phyloP scores from a whole-genome alignment of 1,139 yeast species.

The Debaryomyces psychrophilus region DNA sequence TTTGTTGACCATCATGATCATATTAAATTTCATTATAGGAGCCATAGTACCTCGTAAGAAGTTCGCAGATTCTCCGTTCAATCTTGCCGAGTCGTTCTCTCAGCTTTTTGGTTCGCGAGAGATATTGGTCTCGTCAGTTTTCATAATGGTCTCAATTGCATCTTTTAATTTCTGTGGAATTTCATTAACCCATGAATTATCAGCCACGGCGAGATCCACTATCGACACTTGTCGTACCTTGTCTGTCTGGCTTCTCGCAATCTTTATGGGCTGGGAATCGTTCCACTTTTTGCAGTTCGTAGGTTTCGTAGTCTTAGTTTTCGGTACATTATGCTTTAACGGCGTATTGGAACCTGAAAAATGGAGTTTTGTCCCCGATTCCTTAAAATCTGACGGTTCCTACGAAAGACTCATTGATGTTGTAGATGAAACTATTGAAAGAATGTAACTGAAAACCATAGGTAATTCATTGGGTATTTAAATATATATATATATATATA shows the following conservation, averaged over 20 bases:
- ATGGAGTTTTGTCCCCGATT: conserved; percentile 49
- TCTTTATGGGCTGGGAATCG: conserved; percentile 76
- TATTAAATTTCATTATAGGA: conserved; percentile 49
- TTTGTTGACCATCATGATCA: conserved; percentile 46
- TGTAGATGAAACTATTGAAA: conserved; percentile 17
- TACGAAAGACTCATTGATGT: conserved; percentile 12
- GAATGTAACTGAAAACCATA: conserved; percentile 11
- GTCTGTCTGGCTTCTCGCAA: conserved; percentile 76
- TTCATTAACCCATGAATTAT: conserved; percentile 62
- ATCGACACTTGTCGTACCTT: conserved; percentile 79
- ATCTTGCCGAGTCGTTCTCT: conserved; percentile 52
- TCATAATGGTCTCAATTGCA: conserved; percentile 74
- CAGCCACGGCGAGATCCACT: conserved; percentile 81
- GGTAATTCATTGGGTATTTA: not conserved
- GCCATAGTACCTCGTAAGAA: conserved; percentile 29
- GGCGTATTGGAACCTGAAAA: conserved; percentile 59
- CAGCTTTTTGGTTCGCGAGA: conserved; percentile 49
- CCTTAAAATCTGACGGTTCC: conserved; percentile 30
- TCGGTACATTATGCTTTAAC: conserved; percentile 76
- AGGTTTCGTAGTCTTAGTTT: conserved; percentile 67
- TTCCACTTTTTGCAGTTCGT: conserved; percentile 62
- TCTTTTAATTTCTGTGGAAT: conserved; percentile 76
- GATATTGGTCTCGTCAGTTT: conserved; percentile 56
- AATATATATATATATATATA: not conserved
- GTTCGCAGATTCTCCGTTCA: conserved; percentile 56